Base-by-base conservation (phyloP, 495 filamentous ascomycete genomes). In the Jackrogersella multiformis region DNA sequence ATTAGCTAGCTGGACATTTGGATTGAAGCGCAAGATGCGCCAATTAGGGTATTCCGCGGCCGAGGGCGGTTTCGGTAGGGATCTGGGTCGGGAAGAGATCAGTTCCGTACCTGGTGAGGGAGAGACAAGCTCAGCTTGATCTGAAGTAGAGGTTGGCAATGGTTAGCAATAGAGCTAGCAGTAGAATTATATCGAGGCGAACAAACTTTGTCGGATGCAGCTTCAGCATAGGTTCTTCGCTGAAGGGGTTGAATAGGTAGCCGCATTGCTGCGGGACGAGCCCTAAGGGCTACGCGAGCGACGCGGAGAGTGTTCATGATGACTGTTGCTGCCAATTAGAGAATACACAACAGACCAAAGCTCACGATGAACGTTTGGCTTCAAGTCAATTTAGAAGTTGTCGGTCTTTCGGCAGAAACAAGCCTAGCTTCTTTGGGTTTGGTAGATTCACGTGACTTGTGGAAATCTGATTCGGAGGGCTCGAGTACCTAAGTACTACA, bases 71-170 rank as follows among this genome's bases (percentile, higher is more conserved):
- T 18, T 32, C 35, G 61, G 45, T 16, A 13, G 6, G 2, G 38
- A n/a, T 56, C 23, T n/a, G 15, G 3, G 34, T 36, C 10, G n/a
- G 32, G 13, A 46, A 1, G 12, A 32, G 23, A 38, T n/a, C 4
- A 36, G 5, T 36, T 42, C 63, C 90, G 77, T 90, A 99, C 95
- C 92, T 97, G 92, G 82, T 98, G 96, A 83, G 95, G 95, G 66
- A 99, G 90, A 76, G 91, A 87, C 83, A 99, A 87, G 83, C 92
- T 95, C 80, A 99, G 87, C 87, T 95, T 92, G 87, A 99, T 96
- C 89, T 97, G 90, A 85, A 72, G 69, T 34, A 61, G 63, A 63
- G 59, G 70, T 46, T n/a, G n/a, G n/a, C n/a, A n/a, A 30, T 30
- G 26, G 3, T 63, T 70, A 67, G 66, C 53, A 51, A 55, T 2